phyloP scores from a whole-genome alignment of 305 asterid species.

The Salvia sclarea region DNA sequence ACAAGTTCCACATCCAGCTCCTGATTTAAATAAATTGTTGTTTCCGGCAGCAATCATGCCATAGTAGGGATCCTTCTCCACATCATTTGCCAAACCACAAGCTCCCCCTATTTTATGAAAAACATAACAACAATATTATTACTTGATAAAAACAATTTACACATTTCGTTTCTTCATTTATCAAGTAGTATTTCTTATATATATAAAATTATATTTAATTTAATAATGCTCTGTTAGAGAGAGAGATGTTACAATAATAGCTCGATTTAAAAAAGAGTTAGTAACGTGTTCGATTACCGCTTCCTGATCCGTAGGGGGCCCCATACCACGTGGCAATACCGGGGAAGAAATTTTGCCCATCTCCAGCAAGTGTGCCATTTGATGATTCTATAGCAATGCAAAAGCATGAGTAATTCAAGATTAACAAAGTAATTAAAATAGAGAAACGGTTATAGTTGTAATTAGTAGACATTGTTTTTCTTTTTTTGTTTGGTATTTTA shows the following conservation, averaged over 20 bases:
- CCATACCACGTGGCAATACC: conserved; percentile 40
- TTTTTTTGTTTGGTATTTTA: not conserved
- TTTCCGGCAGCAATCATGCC: conserved; percentile 44
- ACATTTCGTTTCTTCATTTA: no score
- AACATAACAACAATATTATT: not conserved
- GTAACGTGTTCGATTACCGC: not conserved
- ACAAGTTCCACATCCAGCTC: conserved; percentile 53
- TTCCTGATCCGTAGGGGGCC: conserved; percentile 26
- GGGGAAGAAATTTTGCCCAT: no score
- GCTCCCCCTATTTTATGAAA: conserved; percentile 38
- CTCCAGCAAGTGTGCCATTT: not conserved
- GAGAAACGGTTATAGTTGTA: not conserved
- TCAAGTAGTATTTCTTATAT: no score
- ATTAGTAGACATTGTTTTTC: conserved; percentile 10
- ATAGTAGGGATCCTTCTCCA: conserved; percentile 31
- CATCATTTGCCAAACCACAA: conserved; percentile 41
- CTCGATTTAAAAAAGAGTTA: no score
- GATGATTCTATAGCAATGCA: conserved; percentile 2
- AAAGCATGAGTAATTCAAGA: conserved; percentile 8
- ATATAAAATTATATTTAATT: no score
- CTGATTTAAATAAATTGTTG: conserved; percentile 28
- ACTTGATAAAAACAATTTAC: no score
- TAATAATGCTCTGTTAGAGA: no score
- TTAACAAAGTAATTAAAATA: not conserved
- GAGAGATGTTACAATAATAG: no score